A percentile compares a stretch with the other conserved stretches of the same genome.
phyloP scores from a whole-genome alignment of 2,329 filamentous ascomycete genomes.

The Hypoxylon sp. region DNA sequence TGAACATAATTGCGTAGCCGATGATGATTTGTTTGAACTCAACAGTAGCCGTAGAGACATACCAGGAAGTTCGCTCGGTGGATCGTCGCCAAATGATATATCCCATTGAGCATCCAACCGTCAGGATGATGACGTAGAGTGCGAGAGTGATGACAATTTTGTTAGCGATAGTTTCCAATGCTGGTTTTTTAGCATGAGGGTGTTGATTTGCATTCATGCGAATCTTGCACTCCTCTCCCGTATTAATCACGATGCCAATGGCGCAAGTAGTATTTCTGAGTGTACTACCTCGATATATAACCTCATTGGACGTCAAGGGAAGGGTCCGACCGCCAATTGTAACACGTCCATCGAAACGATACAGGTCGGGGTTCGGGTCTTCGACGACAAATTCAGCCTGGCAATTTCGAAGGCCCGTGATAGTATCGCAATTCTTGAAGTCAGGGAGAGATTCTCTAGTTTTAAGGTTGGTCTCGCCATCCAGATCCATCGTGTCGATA shows the following conservation, averaged over 20 bases:
- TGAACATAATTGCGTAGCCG: conserved; percentile 96
- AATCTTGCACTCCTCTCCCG: conserved; percentile 91
- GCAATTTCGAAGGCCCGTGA: conserved; percentile 68
- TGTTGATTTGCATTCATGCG: conserved; percentile 94
- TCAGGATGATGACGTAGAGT: conserved; percentile 82
- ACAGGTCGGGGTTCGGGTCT: conserved; percentile 83
- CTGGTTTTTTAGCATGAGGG: conserved; percentile 85
- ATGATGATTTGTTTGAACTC: conserved; percentile 85
- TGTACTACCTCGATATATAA: conserved; percentile 88
- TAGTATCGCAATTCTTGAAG: conserved; percentile 69
- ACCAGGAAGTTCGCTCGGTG: conserved; percentile 81
- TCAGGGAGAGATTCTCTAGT: conserved; percentile 77
- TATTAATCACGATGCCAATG: conserved; percentile 88
- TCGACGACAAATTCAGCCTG: conserved; percentile 78
- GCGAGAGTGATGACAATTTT: conserved; percentile 86
- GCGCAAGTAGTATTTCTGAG: conserved; percentile 79
- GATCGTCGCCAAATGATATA: conserved; percentile 82
- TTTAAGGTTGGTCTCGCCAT: conserved; percentile 87
- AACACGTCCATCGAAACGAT: conserved; percentile 81
- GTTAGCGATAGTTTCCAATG: conserved; percentile 82
- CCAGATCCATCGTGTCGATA: conserved; percentile 86
- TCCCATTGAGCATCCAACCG: conserved; percentile 84
- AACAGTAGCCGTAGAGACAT: conserved; percentile 79
- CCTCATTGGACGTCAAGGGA: conserved; percentile 84
- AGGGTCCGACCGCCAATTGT: conserved; percentile 69